These are phyloP conservation scores for Hymenoscyphus albidus DNA, from an alignment of 2,329 filamentous ascomycete genomes.

Conservation along the genomic window DNA sequence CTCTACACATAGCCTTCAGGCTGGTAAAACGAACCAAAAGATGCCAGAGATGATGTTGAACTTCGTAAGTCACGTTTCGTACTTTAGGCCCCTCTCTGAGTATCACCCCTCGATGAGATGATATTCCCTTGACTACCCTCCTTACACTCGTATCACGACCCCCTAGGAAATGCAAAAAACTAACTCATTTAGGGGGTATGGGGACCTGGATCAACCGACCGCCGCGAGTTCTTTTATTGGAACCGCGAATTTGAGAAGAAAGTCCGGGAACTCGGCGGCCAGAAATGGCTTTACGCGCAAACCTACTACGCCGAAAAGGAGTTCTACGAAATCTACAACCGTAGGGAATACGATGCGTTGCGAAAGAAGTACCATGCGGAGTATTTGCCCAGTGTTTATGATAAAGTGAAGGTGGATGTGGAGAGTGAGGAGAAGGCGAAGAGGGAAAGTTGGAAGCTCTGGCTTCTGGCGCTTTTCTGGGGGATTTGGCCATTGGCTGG, in stretches of 20 bases:
- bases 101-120: not conserved
- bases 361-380: conserved; percentile 59
- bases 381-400: conserved; percentile 65
- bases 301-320: conserved; percentile 72
- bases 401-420: conserved; percentile 61
- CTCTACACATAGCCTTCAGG: conserved; percentile 20
- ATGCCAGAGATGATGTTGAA: conserved; percentile 53
- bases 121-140: not conserved
- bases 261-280: conserved; percentile 64
- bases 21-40: conserved; percentile 18
- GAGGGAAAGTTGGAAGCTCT: conserved; percentile 35
- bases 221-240: conserved; percentile 55
- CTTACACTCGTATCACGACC: not conserved
- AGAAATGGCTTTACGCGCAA: conserved; percentile 85
- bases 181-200: conserved; percentile 51
- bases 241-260: conserved; percentile 71
- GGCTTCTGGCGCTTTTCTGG: conserved; percentile 31
- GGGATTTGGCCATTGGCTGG: conserved; percentile 33
- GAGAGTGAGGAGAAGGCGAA: conserved; percentile 31
- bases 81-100: not conserved
- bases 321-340: conserved; percentile 62
- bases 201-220: conserved; percentile 63
- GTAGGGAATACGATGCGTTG: conserved; percentile 56
- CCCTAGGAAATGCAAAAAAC: not conserved
- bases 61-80: conserved; percentile 37